A percentile compares a stretch with the other conserved stretches of the same genome.
Evolutionary conservation across 2,329 filamentous ascomycete genomes (phyloP).

Genomic region (Apiospora malaysiana): DNA sequence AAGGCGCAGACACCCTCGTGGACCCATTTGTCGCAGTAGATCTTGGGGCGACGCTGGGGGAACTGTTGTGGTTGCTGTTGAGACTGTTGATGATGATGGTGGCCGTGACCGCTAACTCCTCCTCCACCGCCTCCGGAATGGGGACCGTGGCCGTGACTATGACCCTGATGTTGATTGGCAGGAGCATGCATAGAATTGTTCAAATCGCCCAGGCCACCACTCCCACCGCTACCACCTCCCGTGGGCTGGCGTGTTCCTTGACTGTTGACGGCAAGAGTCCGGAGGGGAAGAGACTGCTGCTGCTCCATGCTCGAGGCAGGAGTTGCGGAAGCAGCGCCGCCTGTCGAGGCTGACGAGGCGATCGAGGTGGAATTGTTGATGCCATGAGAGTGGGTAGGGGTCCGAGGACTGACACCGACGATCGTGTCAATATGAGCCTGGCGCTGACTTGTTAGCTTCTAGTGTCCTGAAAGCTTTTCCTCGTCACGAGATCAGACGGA

Average conservation of each 20-base stretch:
- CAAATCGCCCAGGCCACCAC: neutral
- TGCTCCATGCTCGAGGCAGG: neutral
- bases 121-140: neutral
- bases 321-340: neutral
- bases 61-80: conserved; percentile 20
- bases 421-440: conserved; percentile 47
- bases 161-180: neutral
- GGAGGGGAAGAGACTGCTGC: neutral
- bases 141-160: neutral
- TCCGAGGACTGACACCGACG: conserved; percentile 40
- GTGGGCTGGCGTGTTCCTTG: conserved; percentile 15
- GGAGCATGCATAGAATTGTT: conserved; percentile 11
- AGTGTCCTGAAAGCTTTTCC: neutral
- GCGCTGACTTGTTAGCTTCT: conserved; percentile 19
- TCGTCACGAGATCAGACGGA: neutral
- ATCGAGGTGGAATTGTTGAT: neutral
- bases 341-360: neutral
- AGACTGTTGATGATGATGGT: neutral
- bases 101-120: neutral
- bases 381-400: conserved; percentile 27
- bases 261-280: neutral
- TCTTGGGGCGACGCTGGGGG: conserved; percentile 55
- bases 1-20: conserved; percentile 85
- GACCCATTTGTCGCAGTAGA: conserved; percentile 91
- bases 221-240: neutral